Percentiles rank a stretch among this genome's conserved stretches.
phyloP scores from a whole-genome alignment of 129 eudicot species.

The Arctium minus region DNA sequence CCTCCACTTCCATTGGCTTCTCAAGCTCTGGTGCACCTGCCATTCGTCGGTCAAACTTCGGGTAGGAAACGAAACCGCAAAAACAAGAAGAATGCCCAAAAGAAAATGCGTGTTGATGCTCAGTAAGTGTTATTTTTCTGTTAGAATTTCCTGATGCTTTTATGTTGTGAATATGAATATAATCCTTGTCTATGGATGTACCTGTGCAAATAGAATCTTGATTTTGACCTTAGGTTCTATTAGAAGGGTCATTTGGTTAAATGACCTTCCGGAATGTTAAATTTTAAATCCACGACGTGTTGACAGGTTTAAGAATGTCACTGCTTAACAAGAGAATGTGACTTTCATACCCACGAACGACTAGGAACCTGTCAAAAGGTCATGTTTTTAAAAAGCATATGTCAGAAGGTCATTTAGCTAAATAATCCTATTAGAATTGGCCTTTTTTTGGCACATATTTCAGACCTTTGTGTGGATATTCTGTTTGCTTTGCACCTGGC shows the following conservation, averaged over 20 bases:
- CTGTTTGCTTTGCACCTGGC: too few species aligned
- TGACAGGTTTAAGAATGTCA: not conserved
- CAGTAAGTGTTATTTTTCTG: conserved; percentile 31
- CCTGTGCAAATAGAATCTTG: not conserved
- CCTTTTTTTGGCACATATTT: not conserved
- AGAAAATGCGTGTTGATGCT: conserved; percentile 29
- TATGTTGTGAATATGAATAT: not conserved
- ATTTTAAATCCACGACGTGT: not conserved
- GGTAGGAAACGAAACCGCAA: conserved; percentile 23
- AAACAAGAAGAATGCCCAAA: conserved; percentile 29
- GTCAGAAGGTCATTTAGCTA: not conserved
- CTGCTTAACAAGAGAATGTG: not conserved
- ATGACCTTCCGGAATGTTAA: not conserved
- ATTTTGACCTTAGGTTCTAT: not conserved
- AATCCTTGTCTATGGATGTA: not conserved
- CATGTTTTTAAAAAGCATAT: too few species aligned
- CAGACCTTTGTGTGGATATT: not conserved
- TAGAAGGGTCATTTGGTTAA: not conserved
- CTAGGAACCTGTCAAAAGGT: not conserved
- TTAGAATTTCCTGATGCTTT: not conserved
- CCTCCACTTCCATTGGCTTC: conserved; percentile 28
- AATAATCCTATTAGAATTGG: not conserved
- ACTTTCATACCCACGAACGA: not conserved
- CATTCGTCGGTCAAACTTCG: conserved; percentile 18
- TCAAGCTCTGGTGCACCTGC: conserved; percentile 11